Percentiles rank a stretch among this genome's conserved stretches.
Conservation (phyloP, 2,329 filamentous ascomycete genomes). For the Pseudogymnoascus sp. region DNA sequence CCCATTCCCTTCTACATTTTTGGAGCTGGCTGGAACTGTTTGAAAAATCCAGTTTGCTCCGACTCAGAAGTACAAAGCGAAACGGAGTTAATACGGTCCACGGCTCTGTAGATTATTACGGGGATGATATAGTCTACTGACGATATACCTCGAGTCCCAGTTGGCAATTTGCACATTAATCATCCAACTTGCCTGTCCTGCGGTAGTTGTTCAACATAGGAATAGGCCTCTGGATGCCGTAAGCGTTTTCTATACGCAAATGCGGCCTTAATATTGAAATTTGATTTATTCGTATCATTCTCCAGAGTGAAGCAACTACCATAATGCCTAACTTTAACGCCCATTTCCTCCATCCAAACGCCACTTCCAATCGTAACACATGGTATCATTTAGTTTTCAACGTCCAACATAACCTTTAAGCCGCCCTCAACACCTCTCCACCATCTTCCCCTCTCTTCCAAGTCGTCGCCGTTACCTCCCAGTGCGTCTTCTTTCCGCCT, state of each 20-base stretch:
- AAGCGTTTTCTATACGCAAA: background rate
- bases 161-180: background rate
- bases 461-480: slow-evolving; percentile 60
- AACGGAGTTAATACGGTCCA: background rate
- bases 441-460: slow-evolving; percentile 71
- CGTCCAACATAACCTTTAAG: slow-evolving; percentile 55
- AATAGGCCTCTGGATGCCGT: background rate
- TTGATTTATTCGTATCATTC: background rate
- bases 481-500: slow-evolving; percentile 58
- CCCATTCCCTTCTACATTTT: background rate
- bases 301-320: background rate
- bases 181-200: background rate
- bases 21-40: background rate
- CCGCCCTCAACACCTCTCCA: slow-evolving; percentile 59
- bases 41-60: background rate
- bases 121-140: background rate
- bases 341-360: background rate
- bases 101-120: background rate
- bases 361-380: slow-evolving; percentile 3
- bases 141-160: background rate
- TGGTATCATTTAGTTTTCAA: slow-evolving; percentile 32
- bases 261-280: background rate
- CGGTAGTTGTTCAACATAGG: background rate
- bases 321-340: background rate
- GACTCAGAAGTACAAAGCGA: background rate